Base-by-base conservation (phyloP, 2,329 filamentous ascomycete genomes). In the Penicillium sp. region DNA sequence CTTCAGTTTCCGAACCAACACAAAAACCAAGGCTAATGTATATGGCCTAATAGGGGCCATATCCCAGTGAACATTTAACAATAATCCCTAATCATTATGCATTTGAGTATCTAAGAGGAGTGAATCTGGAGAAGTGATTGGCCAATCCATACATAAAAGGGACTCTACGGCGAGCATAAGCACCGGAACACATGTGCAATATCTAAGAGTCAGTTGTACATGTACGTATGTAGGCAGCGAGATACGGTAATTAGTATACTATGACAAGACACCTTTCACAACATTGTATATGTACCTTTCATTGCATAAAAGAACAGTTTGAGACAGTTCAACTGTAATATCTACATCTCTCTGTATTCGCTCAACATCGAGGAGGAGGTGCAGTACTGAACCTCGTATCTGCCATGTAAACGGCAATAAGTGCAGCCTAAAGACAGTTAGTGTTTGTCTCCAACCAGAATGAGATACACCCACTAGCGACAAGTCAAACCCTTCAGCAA, bases 401-500 rank as follows among this genome's bases (percentile, higher is more conserved):
- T 35, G 50, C 41, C 50, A 52, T 52, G 8, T 46, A 46, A 3
- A 52, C 50, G 7, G 41, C 50, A 39, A 52, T 52, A 3, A 52
- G 50, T 8, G 50, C 50, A 18, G 41, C 50, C 41, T 46, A 25
- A n/a, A 27, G n/a, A 32, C 4, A 21, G n/a, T 35, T 37, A 48
- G 34, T 23, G 3, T 10, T 15, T 23, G 12, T 7, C 15, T 16
- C 16, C 16, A 25, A 45, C 13, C 6, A n/a, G 25, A n/a, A 31
- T 2, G 5, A 29, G 6, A 41, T 23, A 6, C 3, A 40, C 58
- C 54, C 13, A 59, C 58, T 9, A 60, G 38, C 1, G 50, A 52
- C 16, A 60, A 44, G 45, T 60, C 58, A 50, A 59, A 58, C 0
- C 41, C 50, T n/a, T 60, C 53, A 5, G 56, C 58, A 2, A 60